Conservation (phyloP, 192 early-diverging fungal species). For the Podila horticola region DNA sequence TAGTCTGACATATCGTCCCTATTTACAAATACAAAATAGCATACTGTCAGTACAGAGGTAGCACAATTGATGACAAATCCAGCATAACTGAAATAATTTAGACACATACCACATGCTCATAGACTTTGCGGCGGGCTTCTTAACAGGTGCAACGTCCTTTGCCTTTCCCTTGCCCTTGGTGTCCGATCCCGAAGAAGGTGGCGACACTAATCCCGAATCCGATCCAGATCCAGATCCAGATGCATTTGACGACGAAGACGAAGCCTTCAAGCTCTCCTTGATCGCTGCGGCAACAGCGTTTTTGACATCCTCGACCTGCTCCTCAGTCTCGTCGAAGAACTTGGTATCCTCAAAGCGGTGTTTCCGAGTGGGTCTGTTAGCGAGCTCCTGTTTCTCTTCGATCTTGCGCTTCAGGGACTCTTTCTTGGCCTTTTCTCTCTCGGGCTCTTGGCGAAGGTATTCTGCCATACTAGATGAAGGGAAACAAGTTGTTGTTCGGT, state of each 20-base stretch:
- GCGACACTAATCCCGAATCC: not conserved
- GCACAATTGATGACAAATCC: not conserved
- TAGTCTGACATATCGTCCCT: conserved; percentile 52
- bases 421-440: conserved; percentile 69
- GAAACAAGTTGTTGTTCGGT: conserved; percentile 19
- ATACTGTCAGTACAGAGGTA: not conserved
- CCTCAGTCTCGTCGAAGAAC: conserved; percentile 73
- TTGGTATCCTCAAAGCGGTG: conserved; percentile 86
- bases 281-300: conserved; percentile 59
- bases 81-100: not conserved
- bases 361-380: conserved; percentile 67
- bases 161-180: conserved; percentile 36
- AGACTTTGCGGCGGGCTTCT: conserved; percentile 25
- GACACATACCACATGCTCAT: conserved; percentile 48
- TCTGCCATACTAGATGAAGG: conserved; percentile 66
- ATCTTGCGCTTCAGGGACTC: conserved; percentile 81
- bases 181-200: not conserved
- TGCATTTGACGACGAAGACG: not conserved
- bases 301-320: conserved; percentile 72
- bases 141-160: conserved; percentile 15
- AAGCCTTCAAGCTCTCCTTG: conserved; percentile 45
- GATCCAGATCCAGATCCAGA: conserved; percentile 14
- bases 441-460: conserved; percentile 73
- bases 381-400: conserved; percentile 76
- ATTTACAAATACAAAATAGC: not conserved